A percentile compares a stretch with the other conserved stretches of the same genome.
Conservation (phyloP, 2,329 filamentous ascomycete species). For the Colletotrichum melonis region DNA sequence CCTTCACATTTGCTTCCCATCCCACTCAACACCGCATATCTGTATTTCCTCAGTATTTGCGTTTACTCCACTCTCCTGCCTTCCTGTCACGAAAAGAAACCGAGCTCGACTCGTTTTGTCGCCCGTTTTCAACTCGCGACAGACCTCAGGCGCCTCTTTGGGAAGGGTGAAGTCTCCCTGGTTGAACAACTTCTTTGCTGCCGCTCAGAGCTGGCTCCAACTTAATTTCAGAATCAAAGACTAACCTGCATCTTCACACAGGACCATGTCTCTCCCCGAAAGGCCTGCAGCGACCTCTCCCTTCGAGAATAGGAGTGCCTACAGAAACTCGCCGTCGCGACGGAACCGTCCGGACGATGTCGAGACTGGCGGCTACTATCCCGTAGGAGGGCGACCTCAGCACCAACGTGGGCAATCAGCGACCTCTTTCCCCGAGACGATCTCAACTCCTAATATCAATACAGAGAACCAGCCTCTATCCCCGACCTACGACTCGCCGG, state of each 20-base stretch:
- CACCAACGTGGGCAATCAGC: slow-evolving; percentile 69
- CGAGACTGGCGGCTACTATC: slow-evolving; percentile 70
- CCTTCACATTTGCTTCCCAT: not conserved
- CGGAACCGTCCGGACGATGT: slow-evolving; percentile 75
- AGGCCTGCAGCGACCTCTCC: slow-evolving; percentile 73
- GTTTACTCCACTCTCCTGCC: not conserved
- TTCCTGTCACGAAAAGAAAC: slow-evolving; percentile 7
- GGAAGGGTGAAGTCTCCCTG: slow-evolving; percentile 37
- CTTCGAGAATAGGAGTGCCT: slow-evolving; percentile 71
- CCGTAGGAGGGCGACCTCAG: slow-evolving; percentile 53
- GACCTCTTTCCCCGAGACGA: slow-evolving; percentile 69
- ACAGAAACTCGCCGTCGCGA: slow-evolving; percentile 76
- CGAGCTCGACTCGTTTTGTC: slow-evolving; percentile 14
- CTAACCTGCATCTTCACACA: slow-evolving; percentile 39
- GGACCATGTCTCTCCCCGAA: slow-evolving; percentile 71
- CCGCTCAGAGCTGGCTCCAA: not conserved
- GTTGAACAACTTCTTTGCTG: not conserved
- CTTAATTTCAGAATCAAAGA: not conserved
- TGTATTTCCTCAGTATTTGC: not conserved
- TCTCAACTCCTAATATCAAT: slow-evolving; percentile 64
- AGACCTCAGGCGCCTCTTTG: slow-evolving; percentile 25
- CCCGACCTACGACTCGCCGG: slow-evolving; percentile 53
- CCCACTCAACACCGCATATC: not conserved
- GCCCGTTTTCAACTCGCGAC: slow-evolving; percentile 18
- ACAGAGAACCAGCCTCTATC: slow-evolving; percentile 68